Evolutionary conservation across 2,329 filamentous ascomycete genomes (phyloP).

Genomic region (Microdochium bolleyi): DNA sequence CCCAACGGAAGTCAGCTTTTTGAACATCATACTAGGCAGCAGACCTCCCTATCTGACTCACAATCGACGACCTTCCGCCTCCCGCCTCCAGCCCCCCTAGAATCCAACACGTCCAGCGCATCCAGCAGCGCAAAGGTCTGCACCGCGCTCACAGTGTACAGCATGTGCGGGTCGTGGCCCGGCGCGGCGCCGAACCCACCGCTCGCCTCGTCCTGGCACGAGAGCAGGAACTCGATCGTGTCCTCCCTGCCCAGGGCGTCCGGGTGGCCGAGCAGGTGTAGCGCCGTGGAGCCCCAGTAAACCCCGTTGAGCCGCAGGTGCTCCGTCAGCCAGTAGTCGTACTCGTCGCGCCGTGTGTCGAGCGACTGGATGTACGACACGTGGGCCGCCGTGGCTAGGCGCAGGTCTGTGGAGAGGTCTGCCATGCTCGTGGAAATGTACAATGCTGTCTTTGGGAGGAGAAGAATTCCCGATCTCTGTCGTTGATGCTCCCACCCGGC

Average conservation of each 20-base stretch:
- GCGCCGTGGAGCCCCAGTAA: constrained; percentile 89
- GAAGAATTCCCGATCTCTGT: no score
- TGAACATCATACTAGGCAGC: neutral
- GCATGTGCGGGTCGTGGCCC: constrained; percentile 90
- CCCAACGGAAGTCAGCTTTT: neutral
- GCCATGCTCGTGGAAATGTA: neutral
- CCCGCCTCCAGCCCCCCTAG: constrained; percentile 47
- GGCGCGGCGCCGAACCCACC: constrained; percentile 93
- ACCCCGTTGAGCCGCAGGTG: constrained; percentile 91
- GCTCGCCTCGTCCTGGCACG: constrained; percentile 71
- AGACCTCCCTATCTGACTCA: constrained; percentile 35
- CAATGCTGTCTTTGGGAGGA: neutral
- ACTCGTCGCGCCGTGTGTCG: constrained; percentile 85
- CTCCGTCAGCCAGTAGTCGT: constrained; percentile 97
- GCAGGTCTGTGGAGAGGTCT: constrained; percentile 25
- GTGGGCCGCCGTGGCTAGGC: constrained; percentile 53
- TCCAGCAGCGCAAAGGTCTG: constrained; percentile 86
- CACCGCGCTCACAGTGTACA: constrained; percentile 91
- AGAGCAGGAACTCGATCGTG: constrained; percentile 87
- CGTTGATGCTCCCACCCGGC: neutral
- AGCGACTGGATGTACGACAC: constrained; percentile 90
- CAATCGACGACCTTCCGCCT: constrained; percentile 71
- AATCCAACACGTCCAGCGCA: constrained; percentile 76
- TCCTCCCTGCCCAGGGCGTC: constrained; percentile 73
- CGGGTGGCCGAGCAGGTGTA: constrained; percentile 76